Evolutionary conservation across 441 rosid species (phyloP), one percentile per base, ranked within the genome.

Genomic region (Viola pubescens): DNA sequence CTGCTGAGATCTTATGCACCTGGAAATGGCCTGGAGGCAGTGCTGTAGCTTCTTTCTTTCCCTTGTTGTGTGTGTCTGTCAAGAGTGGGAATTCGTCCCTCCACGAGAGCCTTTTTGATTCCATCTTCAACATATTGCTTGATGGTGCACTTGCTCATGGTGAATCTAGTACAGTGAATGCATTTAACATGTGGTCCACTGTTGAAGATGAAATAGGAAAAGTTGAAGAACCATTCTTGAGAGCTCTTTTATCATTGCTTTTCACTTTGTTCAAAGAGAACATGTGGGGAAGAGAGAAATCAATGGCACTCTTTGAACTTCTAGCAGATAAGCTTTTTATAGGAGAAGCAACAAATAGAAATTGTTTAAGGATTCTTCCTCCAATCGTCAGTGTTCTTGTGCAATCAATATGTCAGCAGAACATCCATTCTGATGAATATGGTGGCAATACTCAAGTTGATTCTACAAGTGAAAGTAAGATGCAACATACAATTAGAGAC

Each of bases 11-110:
- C 50, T 75, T 94, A 59, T 90, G 96, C 82, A 83, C 87, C 26
- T 94, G 98, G 97, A 78, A 85, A 74, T 88, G 98, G 98, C 82
- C 85, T 46, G 97, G 96, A 51, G 95, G 98, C 68, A 74, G 74
- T 77, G 89, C 83, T 62, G 54, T 74, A 48, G 65, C 75, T 71
- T 81, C 91, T 63, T 94, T 94, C 75, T 69, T 94, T 60, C 97
- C 97, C 64, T 63, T 61, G 9, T 65, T 94, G 66, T 71, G 74
- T 74, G 68, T 74, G 41, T 81, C 72, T 82, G 74, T 81, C 77
- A 81, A 75, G 81, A 71, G 68, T 58, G 73, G 70, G 68, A 71
- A 43, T 63, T 53, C 42, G 52, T 54, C 65, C 61, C 68, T 64
- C 46, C 60, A 44, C 58, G 81, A 78, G 63, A 71, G 68, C 71